These are phyloP conservation scores for Leersia perrieri DNA, from an alignment of 176 grass and related monocot genomes.

Conservation along the genomic window DNA sequence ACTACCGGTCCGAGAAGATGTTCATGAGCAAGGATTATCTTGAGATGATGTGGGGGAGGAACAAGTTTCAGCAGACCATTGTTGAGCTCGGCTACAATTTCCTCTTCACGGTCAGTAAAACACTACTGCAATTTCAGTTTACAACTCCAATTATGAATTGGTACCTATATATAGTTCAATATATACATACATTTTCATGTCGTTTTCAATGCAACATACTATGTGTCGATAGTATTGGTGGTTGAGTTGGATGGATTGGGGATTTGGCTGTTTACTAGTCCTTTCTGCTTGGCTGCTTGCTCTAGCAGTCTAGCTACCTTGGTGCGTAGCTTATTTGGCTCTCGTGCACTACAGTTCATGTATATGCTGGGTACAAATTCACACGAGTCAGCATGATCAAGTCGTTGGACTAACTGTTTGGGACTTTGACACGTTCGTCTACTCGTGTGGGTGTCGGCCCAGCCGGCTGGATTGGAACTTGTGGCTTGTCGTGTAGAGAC, in stretches of 20 bases:
- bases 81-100: slow-evolving; percentile 87
- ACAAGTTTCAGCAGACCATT: slow-evolving; percentile 77
- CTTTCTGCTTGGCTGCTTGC: not conserved
- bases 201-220: not conserved
- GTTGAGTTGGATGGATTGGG: not conserved
- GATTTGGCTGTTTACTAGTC: not conserved
- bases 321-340: not conserved
- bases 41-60: slow-evolving; percentile 86
- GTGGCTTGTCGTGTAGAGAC: not conserved
- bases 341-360: not conserved
- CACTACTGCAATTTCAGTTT: not conserved
- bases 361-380: not conserved
- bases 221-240: not conserved
- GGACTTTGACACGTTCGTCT: not conserved
- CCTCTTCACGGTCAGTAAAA: slow-evolving; percentile 63
- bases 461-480: not conserved
- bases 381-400: not conserved
- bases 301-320: not conserved
- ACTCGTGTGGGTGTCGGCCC: not conserved
- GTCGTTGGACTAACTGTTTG: not conserved
- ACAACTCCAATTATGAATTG: not conserved
- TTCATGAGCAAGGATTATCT: slow-evolving; percentile 97
- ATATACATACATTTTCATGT: not conserved
- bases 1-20: slow-evolving; percentile 72
- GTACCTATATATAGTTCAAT: too few relatives aligned